Percentiles rank a stretch among this genome's conserved stretches.
Conservation (phyloP, 139 green algal species). For the Ettlia oleoabundans region DNA sequence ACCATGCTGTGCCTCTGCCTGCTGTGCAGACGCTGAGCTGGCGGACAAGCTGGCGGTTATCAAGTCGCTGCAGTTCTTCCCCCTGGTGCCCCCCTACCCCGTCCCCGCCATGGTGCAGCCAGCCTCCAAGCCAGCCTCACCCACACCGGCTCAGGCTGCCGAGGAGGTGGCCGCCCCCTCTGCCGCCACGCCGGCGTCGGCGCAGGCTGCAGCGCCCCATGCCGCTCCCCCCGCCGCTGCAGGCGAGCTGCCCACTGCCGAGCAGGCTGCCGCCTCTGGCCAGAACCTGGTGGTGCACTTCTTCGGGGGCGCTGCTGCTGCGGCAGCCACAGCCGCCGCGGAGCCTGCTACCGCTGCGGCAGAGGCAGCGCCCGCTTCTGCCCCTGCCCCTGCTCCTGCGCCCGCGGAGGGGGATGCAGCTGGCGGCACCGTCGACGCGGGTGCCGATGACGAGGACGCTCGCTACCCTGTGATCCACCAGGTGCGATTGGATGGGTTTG, state of each 20-base stretch:
- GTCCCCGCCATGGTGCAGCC: background rate
- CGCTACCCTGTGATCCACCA: constrained; percentile 16
- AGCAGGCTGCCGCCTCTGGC: constrained; percentile 33
- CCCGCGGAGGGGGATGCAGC: background rate
- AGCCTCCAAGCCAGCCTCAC: constrained; percentile 7
- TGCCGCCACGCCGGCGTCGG: background rate
- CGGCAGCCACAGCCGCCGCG: background rate
- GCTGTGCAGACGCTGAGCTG: constrained; percentile 31
- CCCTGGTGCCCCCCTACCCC: constrained; percentile 35
- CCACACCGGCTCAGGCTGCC: background rate
- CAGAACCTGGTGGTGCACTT: constrained; percentile 42
- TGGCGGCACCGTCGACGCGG: background rate
- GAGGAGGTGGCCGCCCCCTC: background rate
- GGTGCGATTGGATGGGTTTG: too few relatives aligned
- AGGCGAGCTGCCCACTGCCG: constrained; percentile 19
- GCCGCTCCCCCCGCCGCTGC: background rate
- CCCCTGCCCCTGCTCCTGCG: background rate
- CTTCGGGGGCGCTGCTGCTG: constrained; percentile 13
- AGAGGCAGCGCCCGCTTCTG: background rate
- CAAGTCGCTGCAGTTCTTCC: constrained; percentile 28
- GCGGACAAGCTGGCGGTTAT: constrained; percentile 14
- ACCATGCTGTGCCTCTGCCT: background rate
- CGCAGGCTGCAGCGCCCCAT: background rate
- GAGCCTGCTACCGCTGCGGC: background rate
- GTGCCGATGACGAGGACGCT: background rate